These are phyloP conservation scores for Wickerhamomyces xylosicus DNA, from an alignment of 805 yeast species.

Conservation along the genomic window DNA sequence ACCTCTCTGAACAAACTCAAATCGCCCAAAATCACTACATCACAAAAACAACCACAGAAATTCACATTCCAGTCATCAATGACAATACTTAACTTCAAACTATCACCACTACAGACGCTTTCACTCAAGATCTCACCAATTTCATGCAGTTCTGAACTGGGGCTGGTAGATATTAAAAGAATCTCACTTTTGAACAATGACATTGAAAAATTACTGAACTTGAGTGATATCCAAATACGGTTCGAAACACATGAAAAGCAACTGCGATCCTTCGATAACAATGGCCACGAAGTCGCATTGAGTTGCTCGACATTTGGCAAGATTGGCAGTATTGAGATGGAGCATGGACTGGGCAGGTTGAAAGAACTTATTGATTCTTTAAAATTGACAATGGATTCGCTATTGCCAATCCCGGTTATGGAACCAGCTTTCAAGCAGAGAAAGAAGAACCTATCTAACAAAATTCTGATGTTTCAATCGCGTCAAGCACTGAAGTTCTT, in stretches of 20 bases:
- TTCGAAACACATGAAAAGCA: slow-evolving; percentile 11
- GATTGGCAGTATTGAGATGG: slow-evolving; percentile 20
- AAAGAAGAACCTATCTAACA: slow-evolving; percentile 6
- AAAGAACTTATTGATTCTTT: slow-evolving; percentile 5
- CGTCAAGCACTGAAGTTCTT: slow-evolving; percentile 9
- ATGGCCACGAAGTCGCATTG: slow-evolving; percentile 19
- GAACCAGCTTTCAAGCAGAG: slow-evolving; percentile 15
- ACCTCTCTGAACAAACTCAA: slow-evolving; percentile 13
- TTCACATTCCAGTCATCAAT: slow-evolving; percentile 19
- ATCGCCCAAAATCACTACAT: background rate
- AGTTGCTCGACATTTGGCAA: slow-evolving; percentile 7
- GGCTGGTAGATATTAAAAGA: slow-evolving; percentile 25
- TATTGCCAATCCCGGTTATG: slow-evolving; percentile 8
- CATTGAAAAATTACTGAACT: slow-evolving; percentile 6
- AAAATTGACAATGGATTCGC: too few species aligned
- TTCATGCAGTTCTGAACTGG: slow-evolving; percentile 27
- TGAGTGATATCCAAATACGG: slow-evolving; percentile 17
- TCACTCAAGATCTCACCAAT: slow-evolving; percentile 31
- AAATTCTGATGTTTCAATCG: slow-evolving; percentile 11
- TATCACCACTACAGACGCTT: slow-evolving; percentile 9
- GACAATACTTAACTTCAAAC: slow-evolving; percentile 5
- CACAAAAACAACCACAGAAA: too few species aligned
- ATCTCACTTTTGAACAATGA: slow-evolving; percentile 18
- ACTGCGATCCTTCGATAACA: slow-evolving; percentile 19
- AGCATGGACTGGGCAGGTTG: slow-evolving; percentile 20